phyloP scores from a whole-genome alignment of 805 yeast genomes.

The Candida coquimbonensis region DNA sequence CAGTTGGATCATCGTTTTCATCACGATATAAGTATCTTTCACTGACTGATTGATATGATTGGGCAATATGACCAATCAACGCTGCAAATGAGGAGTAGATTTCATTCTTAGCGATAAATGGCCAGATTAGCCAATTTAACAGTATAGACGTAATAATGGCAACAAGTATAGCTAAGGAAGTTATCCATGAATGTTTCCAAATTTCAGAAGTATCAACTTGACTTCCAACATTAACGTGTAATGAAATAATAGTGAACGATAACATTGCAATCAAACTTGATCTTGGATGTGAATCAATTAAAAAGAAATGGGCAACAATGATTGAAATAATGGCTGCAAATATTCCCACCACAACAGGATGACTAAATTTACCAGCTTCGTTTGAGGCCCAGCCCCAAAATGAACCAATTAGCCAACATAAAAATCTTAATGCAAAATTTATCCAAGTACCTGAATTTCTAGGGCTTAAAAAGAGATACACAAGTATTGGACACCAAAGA shows the following conservation, averaged over 20 bases:
- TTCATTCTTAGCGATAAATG: conserved; percentile 38
- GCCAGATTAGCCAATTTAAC: conserved; percentile 41
- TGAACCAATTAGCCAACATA: conserved; percentile 32
- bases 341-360: conserved; percentile 33
- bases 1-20: conserved; percentile 39
- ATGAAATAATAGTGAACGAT: conserved; percentile 33
- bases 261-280: conserved; percentile 35
- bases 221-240: conserved; percentile 21
- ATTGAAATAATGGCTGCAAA: conserved; percentile 32
- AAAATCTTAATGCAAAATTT: conserved; percentile 25
- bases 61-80: conserved; percentile 35
- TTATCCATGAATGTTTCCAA: conserved; percentile 34
- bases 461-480: conserved; percentile 33
- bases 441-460: conserved; percentile 33
- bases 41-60: conserved; percentile 39
- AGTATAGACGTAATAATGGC: conserved; percentile 31
- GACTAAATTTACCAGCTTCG: conserved; percentile 31
- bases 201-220: conserved; percentile 20
- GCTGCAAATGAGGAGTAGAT: conserved; percentile 32
- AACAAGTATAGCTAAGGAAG: conserved; percentile 32
- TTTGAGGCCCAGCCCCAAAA: conserved; percentile 44
- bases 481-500: conserved; percentile 36
- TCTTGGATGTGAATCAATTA: conserved; percentile 34
- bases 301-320: conserved; percentile 27
- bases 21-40: conserved; percentile 45